Evolutionary conservation across 345 rosid genomes (phyloP).

Genomic region (Citropsis articulata): DNA sequence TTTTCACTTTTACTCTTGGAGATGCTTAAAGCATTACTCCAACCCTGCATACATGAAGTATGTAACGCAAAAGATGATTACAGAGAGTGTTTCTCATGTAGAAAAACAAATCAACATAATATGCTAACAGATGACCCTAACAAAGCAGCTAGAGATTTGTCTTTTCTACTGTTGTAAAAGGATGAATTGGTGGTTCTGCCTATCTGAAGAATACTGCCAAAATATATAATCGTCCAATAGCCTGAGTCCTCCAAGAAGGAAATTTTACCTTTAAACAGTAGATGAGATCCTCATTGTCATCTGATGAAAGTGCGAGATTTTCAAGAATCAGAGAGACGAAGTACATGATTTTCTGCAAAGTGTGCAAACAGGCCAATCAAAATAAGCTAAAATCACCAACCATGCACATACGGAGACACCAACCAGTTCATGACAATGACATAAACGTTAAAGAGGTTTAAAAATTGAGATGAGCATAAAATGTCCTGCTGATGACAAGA

Average conservation of each 20-base stretch:
- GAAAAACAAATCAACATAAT: neutral
- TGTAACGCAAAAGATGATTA: neutral
- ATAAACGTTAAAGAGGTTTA: neutral
- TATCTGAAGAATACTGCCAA: neutral
- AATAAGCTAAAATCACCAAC: slow-evolving; percentile 10
- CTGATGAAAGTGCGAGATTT: slow-evolving; percentile 87
- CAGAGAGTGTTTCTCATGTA: slow-evolving; percentile 4
- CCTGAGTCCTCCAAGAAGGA: slow-evolving; percentile 5
- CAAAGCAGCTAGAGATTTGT: neutral
- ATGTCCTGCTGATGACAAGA: slow-evolving; percentile 12
- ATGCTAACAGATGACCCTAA: neutral
- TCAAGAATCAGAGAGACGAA: slow-evolving; percentile 81
- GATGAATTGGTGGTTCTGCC: neutral
- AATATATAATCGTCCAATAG: neutral
- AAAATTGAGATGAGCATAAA: slow-evolving; percentile 3
- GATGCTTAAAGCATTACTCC: slow-evolving; percentile 71
- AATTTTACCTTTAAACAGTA: slow-evolving; percentile 82
- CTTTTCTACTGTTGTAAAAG: neutral
- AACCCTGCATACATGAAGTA: slow-evolving; percentile 58
- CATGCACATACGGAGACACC: neutral
- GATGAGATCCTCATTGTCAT: slow-evolving; percentile 90
- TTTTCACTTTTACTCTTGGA: slow-evolving; percentile 48
- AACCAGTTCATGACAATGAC: neutral
- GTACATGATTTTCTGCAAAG: slow-evolving; percentile 77
- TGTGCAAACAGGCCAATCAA: slow-evolving; percentile 18